Percentiles rank a stretch among this genome's conserved stretches.
These are phyloP conservation scores for Phragmites australis DNA, from an alignment of 176 grass and related monocot genomes.

Conservation along the genomic window DNA sequence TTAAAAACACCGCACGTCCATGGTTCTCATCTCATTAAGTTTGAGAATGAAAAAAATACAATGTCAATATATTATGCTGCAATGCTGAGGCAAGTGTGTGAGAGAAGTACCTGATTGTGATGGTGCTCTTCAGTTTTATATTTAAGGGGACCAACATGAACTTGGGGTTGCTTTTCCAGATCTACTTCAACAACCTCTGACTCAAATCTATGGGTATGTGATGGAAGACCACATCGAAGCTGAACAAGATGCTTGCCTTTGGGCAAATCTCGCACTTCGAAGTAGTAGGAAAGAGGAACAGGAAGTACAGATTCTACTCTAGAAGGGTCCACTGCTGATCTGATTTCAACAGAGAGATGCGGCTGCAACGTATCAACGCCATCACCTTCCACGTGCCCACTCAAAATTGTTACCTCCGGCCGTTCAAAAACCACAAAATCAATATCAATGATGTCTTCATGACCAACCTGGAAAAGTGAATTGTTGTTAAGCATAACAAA, in stretches of 20 bases:
- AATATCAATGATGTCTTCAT: constrained; percentile 68
- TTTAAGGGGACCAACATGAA: constrained; percentile 86
- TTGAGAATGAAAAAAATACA: constrained; percentile 9
- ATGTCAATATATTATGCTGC: background rate
- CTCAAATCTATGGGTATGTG: constrained; percentile 68
- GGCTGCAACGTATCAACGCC: constrained; percentile 55
- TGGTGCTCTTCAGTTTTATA: constrained; percentile 73
- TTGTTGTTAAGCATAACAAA: constrained; percentile 27
- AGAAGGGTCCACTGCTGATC: constrained; percentile 67
- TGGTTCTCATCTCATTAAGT: constrained; percentile 11
- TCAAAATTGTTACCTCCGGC: constrained; percentile 73
- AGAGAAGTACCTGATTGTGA: constrained; percentile 76
- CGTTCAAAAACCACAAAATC: constrained; percentile 92
- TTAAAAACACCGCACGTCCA: constrained; percentile 12
- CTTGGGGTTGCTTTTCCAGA: constrained; percentile 78
- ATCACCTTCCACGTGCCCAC: constrained; percentile 76
- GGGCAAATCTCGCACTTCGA: constrained; percentile 76
- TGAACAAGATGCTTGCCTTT: constrained; percentile 79
- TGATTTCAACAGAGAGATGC: constrained; percentile 86
- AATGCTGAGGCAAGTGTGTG: constrained; percentile 10
- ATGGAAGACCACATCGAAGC: constrained; percentile 71
- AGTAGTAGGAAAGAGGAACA: constrained; percentile 80
- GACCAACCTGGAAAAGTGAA: constrained; percentile 63
- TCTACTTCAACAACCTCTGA: constrained; percentile 85
- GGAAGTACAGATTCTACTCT: constrained; percentile 73